phyloP scores from a whole-genome alignment of 441 rosid genomes.

The Euphorbia schlechtendalii region DNA sequence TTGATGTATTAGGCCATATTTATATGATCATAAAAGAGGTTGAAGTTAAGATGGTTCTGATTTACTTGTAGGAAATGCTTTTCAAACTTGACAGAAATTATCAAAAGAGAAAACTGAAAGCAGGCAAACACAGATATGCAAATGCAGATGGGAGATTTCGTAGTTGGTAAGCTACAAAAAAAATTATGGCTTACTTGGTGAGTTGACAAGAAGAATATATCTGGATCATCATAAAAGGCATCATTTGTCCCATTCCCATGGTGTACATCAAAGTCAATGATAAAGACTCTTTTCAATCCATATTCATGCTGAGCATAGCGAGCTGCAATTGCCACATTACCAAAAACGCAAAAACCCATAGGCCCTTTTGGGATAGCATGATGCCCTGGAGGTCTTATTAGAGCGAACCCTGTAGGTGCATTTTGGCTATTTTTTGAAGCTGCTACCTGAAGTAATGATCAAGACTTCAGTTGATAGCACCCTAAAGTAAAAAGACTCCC shows the following conservation, averaged over 20 bases:
- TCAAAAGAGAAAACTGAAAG: background rate
- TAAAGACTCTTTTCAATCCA: constrained; percentile 68
- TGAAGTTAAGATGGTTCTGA: too few relatives aligned
- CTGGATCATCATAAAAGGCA: constrained; percentile 82
- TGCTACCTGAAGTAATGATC: constrained; percentile 41
- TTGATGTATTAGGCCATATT: too few relatives aligned
- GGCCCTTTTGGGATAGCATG: constrained; percentile 95
- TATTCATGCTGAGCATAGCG: constrained; percentile 75
- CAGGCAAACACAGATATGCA: background rate
- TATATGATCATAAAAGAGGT: too few relatives aligned
- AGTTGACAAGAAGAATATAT: constrained; percentile 85
- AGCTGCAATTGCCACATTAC: constrained; percentile 92
- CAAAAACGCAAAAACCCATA: constrained; percentile 96
- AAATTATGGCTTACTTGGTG: constrained; percentile 57
- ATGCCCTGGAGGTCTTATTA: constrained; percentile 96
- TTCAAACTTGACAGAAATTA: background rate
- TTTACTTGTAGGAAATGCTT: background rate
- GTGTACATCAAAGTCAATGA: constrained; percentile 96
- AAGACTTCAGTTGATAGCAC: background rate
- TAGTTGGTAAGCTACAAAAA: background rate
- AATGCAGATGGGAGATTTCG: constrained; percentile 3
- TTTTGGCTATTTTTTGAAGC: constrained; percentile 50
- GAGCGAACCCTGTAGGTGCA: constrained; percentile 81
- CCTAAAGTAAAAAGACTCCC: background rate
- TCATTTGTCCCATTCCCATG: constrained; percentile 98